Conservation (phyloP, 352 stramenopile genomes). For the Globisporangium middletonii region DNA sequence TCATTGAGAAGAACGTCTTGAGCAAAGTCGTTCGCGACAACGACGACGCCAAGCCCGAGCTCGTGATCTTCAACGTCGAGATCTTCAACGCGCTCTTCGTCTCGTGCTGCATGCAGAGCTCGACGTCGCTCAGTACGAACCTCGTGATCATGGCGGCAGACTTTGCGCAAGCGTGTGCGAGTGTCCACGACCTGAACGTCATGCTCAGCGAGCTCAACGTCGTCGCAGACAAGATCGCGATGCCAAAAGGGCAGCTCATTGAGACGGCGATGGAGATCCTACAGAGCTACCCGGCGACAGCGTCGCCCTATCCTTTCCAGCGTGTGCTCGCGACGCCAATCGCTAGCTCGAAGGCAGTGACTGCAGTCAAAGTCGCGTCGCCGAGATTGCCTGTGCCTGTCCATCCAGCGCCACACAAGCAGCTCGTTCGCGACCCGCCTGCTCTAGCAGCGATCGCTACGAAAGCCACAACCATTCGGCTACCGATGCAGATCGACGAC, state of each 20-base stretch:
- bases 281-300: background rate
- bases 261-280: conserved; percentile 1
- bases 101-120: conserved; percentile 21
- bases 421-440: background rate
- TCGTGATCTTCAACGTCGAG: conserved; percentile 37
- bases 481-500: background rate
- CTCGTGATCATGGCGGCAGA: conserved; percentile 28
- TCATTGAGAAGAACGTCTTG: conserved; percentile 32
- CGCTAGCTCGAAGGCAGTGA: background rate
- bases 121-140: conserved; percentile 22
- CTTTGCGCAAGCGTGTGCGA: conserved; percentile 25
- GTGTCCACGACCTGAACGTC: conserved; percentile 23
- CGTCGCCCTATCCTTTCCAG: background rate
- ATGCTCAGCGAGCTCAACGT: conserved; percentile 1
- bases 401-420: background rate
- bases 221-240: conserved; percentile 1
- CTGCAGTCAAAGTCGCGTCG: background rate
- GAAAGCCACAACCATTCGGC: background rate
- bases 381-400: background rate
- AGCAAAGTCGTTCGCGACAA: conserved; percentile 8
- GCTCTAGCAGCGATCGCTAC: background rate
- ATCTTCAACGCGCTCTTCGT: conserved; percentile 39
- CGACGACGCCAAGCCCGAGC: conserved; percentile 20
- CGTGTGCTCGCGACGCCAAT: too few relatives aligned
- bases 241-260: conserved; percentile 1